Evolutionary conservation across 257 asterid species (phyloP).

Genomic region (Solanum tacnaense): DNA sequence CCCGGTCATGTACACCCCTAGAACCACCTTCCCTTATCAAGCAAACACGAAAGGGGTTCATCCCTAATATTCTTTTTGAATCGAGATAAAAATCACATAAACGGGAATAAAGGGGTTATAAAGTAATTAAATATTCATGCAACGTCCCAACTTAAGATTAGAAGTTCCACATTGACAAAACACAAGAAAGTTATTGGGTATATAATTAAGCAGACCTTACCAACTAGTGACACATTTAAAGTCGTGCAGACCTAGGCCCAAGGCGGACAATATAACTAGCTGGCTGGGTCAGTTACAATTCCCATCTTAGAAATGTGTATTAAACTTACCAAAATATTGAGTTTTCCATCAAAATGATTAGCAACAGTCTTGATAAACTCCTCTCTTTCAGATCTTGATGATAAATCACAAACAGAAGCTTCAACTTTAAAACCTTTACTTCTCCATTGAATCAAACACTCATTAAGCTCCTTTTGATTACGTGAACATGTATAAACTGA

Average conservation of each 20-base stretch:
- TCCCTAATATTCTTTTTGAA: background rate
- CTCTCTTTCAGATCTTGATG: background rate
- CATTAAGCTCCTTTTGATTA: background rate
- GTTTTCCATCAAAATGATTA: background rate
- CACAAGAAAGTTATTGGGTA: rapidly evolving
- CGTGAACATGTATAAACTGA: slow-evolving; percentile 5
- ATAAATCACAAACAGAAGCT: slow-evolving; percentile 1
- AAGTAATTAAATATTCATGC: background rate
- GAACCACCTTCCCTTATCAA: background rate
- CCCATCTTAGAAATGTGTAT: too few relatives aligned
- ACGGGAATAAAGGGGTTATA: background rate
- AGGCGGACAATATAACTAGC: too few relatives aligned
- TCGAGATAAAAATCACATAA: background rate
- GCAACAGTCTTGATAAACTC: background rate
- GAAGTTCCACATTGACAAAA: rapidly evolving
- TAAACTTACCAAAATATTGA: slow-evolving; percentile 3
- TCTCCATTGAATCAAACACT: background rate
- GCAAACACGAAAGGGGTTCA: background rate
- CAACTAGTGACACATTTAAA: too few relatives aligned
- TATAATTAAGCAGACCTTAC: too few relatives aligned
- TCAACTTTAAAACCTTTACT: background rate
- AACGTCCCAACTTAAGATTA: too few relatives aligned
- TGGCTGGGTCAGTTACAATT: rapidly evolving
- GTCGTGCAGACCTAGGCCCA: rapidly evolving
- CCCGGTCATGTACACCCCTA: too few relatives aligned